A percentile compares a stretch with the other conserved stretches of the same genome.
These are phyloP conservation scores for Neonectria neomacrospora DNA, from an alignment of 2,329 filamentous ascomycete genomes.

Conservation along the genomic window DNA sequence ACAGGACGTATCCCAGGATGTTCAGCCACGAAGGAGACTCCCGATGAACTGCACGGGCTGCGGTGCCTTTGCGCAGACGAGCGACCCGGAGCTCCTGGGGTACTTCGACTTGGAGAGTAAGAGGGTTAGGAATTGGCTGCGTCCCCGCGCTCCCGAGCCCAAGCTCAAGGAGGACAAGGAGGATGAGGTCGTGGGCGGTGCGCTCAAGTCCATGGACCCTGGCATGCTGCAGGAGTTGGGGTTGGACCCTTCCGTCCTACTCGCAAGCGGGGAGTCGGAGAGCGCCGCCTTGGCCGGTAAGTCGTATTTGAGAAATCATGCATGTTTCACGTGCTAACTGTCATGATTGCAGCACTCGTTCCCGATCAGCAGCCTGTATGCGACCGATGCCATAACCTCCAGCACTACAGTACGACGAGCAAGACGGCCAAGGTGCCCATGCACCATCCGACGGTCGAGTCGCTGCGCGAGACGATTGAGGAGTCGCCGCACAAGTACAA, in stretches of 20 bases:
- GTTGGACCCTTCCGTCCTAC: conserved; percentile 55
- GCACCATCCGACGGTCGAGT: conserved; percentile 81
- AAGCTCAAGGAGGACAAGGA: conserved; percentile 46
- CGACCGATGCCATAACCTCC: conserved; percentile 85
- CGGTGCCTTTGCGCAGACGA: conserved; percentile 71
- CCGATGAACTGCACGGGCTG: conserved; percentile 72
- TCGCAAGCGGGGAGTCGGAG: conserved; percentile 45
- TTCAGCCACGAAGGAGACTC: conserved; percentile 47
- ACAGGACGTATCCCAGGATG: background rate
- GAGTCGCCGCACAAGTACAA: conserved; percentile 92
- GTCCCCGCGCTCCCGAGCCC: conserved; percentile 34
- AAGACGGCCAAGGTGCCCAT: conserved; percentile 66
- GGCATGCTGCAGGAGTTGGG: conserved; percentile 58
- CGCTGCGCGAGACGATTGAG: conserved; percentile 83
- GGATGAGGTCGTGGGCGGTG: conserved; percentile 60
- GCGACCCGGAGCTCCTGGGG: conserved; percentile 61
- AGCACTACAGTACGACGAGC: conserved; percentile 76
- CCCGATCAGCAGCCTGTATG: conserved; percentile 71
- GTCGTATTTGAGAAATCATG: background rate
- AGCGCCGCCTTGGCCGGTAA: conserved; percentile 34
- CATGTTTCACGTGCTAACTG: conserved; percentile 22
- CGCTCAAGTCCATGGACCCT: conserved; percentile 55
- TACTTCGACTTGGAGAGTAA: conserved; percentile 66
- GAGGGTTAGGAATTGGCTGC: conserved; percentile 61
- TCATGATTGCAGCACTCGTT: conserved; percentile 22